These are phyloP conservation scores for Fusarium virguliforme DNA, from an alignment of 2,329 filamentous ascomycete species.

Conservation along the genomic window DNA sequence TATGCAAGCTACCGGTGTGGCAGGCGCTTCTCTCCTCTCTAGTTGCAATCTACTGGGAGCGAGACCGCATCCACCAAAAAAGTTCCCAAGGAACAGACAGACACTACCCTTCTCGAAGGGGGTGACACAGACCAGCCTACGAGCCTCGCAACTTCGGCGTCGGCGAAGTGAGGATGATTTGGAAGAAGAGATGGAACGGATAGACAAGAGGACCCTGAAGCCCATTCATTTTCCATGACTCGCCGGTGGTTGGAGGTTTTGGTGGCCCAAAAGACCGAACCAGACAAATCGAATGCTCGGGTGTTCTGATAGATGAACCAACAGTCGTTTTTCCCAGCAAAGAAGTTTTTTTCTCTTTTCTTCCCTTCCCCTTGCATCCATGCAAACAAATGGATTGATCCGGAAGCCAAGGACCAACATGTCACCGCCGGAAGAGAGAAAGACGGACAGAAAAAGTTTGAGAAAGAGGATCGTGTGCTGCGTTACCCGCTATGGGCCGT, in stretches of 20 bases:
- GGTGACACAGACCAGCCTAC: slow-evolving; percentile 50
- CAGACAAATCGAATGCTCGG: slow-evolving; percentile 20
- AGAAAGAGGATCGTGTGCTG: slow-evolving; percentile 12
- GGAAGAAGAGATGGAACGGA: slow-evolving; percentile 10
- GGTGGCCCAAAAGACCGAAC: background rate
- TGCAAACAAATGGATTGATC: background rate
- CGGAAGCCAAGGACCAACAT: slow-evolving; percentile 11
- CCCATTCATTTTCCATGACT: slow-evolving; percentile 26
- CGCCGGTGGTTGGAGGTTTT: slow-evolving; percentile 24
- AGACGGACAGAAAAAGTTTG: background rate
- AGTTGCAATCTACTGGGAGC: slow-evolving; percentile 40
- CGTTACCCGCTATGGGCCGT: slow-evolving; percentile 9
- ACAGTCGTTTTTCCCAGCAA: background rate
- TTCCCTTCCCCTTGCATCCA: slow-evolving; percentile 2
- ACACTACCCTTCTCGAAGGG: slow-evolving; percentile 30
- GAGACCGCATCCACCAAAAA: slow-evolving; percentile 19
- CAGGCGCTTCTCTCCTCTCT: background rate
- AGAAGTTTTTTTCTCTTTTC: too few species aligned
- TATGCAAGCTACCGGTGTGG: slow-evolving; percentile 34
- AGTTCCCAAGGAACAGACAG: slow-evolving; percentile 2
- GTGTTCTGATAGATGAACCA: slow-evolving; percentile 14
- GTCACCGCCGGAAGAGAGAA: slow-evolving; percentile 23
- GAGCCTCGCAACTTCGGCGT: slow-evolving; percentile 49
- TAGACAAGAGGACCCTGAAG: slow-evolving; percentile 29
- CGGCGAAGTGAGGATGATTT: slow-evolving; percentile 45